phyloP scores from a whole-genome alignment of 2,329 filamentous ascomycete species.

The Sclerotinia nivalis region DNA sequence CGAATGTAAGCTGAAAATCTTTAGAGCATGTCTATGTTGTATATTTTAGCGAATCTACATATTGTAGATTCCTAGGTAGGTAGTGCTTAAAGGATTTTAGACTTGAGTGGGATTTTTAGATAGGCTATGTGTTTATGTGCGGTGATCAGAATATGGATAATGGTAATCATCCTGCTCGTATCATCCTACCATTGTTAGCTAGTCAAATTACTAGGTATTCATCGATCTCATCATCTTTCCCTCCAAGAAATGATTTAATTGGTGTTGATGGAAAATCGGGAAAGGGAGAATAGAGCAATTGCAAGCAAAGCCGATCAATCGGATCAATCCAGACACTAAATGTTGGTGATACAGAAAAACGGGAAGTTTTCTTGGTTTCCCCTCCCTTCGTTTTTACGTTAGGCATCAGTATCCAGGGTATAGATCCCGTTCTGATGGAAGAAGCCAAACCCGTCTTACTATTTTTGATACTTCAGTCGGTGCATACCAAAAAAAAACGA shows the following conservation, averaged over 20 bases:
- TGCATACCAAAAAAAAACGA: not conserved
- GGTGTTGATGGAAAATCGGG: not conserved
- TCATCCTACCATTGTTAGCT: not conserved
- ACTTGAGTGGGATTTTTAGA: not conserved
- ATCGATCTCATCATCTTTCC: not conserved
- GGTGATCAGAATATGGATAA: not conserved
- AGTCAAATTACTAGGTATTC: not conserved
- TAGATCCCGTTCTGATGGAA: not conserved
- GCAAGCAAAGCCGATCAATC: constrained; percentile 9
- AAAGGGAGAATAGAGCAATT: not conserved
- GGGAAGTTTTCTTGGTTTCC: not conserved
- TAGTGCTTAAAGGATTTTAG: constrained; percentile 2
- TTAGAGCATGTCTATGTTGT: not conserved
- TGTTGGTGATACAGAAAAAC: constrained; percentile 5
- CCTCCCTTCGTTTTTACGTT: not conserved
- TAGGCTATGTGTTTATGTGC: not conserved
- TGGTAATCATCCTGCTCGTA: constrained; percentile 15
- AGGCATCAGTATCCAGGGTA: constrained; percentile 8
- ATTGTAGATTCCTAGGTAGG: not conserved
- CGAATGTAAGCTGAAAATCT: not conserved
- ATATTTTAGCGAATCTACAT: not conserved
- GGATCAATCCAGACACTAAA: constrained; percentile 1
- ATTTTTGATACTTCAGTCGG: not conserved
- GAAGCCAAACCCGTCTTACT: constrained; percentile 2
- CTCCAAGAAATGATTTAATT: not conserved